Evolutionary conservation across 805 yeast genomes (phyloP).

Genomic region (Wickerhamomyces queroliae): DNA sequence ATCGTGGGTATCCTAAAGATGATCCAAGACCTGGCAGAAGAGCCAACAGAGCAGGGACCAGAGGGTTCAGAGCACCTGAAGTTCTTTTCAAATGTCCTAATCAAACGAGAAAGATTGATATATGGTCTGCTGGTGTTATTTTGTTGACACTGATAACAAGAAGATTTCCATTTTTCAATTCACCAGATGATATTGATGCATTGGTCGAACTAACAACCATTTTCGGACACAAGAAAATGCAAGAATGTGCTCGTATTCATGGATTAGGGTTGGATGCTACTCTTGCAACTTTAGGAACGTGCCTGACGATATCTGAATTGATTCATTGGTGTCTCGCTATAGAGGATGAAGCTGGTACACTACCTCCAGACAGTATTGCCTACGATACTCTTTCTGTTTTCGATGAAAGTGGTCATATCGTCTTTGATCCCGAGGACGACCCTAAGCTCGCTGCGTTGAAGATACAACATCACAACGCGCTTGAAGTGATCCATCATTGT

Average conservation of each 20-base stretch:
- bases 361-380: slow-evolving; percentile 70
- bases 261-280: slow-evolving; percentile 81
- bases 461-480: slow-evolving; percentile 14
- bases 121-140: slow-evolving; percentile 81
- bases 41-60: slow-evolving; percentile 94
- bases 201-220: slow-evolving; percentile 75
- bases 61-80: slow-evolving; percentile 85
- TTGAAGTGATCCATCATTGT: slow-evolving; percentile 35
- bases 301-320: slow-evolving; percentile 26
- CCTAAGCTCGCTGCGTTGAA: slow-evolving; percentile 5
- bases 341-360: slow-evolving; percentile 51
- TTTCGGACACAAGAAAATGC: slow-evolving; percentile 71
- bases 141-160: slow-evolving; percentile 70
- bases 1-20: slow-evolving; percentile 75
- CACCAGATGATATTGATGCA: slow-evolving; percentile 92
- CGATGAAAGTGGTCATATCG: slow-evolving; percentile 7
- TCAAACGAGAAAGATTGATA: slow-evolving; percentile 64
- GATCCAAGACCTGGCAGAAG: slow-evolving; percentile 86
- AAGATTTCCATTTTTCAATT: slow-evolving; percentile 89
- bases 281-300: slow-evolving; percentile 39
- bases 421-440: slow-evolving; percentile 2
- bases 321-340: slow-evolving; percentile 34
- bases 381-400: slow-evolving; percentile 50
- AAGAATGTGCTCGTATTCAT: slow-evolving; percentile 75
- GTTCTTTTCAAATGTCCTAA: slow-evolving; percentile 45